Evolutionary conservation across 352 stramenopile species (phyloP).

Genomic region (Elongisporangium undulatum): DNA sequence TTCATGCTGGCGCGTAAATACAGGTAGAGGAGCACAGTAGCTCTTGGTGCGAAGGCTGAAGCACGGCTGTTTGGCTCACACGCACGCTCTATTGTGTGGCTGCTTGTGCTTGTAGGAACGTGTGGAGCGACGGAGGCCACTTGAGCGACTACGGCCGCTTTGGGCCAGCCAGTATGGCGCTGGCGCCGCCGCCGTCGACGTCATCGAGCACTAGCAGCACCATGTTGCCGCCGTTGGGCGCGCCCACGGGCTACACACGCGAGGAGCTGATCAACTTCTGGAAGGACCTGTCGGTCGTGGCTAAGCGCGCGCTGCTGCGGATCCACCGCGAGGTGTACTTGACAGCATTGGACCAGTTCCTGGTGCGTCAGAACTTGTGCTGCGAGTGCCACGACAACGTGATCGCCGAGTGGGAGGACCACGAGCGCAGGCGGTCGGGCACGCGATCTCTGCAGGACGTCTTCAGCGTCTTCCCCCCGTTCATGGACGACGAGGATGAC

Average conservation of each 20-base stretch:
- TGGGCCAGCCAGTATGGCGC: not conserved
- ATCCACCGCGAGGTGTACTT: conserved; percentile 73
- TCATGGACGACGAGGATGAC: conserved; percentile 65
- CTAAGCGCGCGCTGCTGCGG: conserved; percentile 61
- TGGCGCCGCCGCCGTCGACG: conserved; percentile 4
- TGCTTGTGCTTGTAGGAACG: not conserved
- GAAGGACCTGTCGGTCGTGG: conserved; percentile 60
- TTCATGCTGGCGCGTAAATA: conserved; percentile 78
- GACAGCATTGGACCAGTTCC: conserved; percentile 62
- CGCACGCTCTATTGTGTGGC: not conserved
- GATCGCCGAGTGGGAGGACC: conserved; percentile 76
- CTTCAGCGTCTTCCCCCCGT: conserved; percentile 74
- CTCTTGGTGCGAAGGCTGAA: conserved; percentile 13
- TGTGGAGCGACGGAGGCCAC: not conserved
- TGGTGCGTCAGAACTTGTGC: conserved; percentile 74
- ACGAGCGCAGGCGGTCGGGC: conserved; percentile 57
- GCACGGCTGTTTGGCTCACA: conserved; percentile 7
- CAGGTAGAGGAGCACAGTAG: conserved; percentile 23
- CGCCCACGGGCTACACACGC: conserved; percentile 49
- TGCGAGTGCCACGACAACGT: conserved; percentile 85
- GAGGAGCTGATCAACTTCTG: conserved; percentile 82
- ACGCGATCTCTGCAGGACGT: conserved; percentile 69
- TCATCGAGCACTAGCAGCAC: conserved; percentile 22
- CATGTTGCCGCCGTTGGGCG: conserved; percentile 19
- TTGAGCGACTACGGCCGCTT: not conserved